Percentiles rank a stretch among this genome's conserved stretches.
Conservation (phyloP, 306 rosid species). For the Cyclanthera cordifolia region DNA sequence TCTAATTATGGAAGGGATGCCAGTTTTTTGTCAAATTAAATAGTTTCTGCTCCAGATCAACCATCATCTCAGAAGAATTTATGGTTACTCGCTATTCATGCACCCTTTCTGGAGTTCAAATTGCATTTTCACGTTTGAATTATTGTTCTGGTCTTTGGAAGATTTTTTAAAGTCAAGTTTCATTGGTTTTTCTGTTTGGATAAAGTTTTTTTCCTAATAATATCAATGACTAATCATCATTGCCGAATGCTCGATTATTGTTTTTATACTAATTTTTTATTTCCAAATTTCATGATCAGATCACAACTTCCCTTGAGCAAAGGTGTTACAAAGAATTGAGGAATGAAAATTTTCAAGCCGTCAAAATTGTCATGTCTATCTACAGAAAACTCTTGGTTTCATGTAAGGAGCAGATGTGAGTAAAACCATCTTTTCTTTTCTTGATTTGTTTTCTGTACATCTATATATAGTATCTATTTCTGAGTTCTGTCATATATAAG, state of each 20-base stretch:
- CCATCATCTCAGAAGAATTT: neutral
- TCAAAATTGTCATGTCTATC: slow-evolving; percentile 70
- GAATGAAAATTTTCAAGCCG: slow-evolving; percentile 51
- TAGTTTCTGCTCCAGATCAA: slow-evolving; percentile 1
- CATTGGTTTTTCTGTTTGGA: neutral
- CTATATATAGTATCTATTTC: neutral
- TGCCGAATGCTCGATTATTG: slow-evolving; percentile 15
- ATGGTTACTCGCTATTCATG: neutral
- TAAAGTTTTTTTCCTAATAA: neutral
- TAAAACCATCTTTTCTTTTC: slow-evolving; percentile 20
- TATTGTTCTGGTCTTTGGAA: neutral
- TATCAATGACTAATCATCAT: neutral
- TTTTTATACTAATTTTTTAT: slow-evolving; percentile 16
- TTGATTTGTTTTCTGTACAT: slow-evolving; percentile 9
- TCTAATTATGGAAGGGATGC: neutral
- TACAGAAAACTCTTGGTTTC: slow-evolving; percentile 66
- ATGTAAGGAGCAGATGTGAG: slow-evolving; percentile 94
- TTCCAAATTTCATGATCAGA: slow-evolving; percentile 46
- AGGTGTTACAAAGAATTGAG: slow-evolving; percentile 92
- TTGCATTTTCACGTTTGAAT: neutral
- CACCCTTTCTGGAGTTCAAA: neutral
- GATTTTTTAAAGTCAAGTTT: neutral
- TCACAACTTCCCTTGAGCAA: slow-evolving; percentile 66
- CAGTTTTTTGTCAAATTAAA: neutral
- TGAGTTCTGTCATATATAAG: slow-evolving; percentile 2